Conservation (phyloP, 257 asterid species). For the Haberlea rhodopensis region DNA sequence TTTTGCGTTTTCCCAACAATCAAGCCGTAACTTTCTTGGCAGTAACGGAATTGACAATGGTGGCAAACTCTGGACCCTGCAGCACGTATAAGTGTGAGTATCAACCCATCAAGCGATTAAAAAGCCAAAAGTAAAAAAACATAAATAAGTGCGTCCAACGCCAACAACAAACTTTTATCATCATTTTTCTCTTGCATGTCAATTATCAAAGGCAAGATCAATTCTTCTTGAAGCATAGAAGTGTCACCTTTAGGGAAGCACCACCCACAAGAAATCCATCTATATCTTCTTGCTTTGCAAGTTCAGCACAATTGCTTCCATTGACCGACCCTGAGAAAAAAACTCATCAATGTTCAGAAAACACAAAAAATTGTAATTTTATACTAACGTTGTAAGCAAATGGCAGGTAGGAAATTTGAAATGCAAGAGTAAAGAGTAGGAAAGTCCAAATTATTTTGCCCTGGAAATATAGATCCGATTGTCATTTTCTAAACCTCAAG, state of each 20-base stretch:
- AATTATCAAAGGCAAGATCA: neutral
- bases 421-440: neutral
- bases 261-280: conserved; percentile 93
- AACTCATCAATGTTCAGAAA: neutral
- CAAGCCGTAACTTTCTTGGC: conserved; percentile 90
- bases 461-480: neutral
- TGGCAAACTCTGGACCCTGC: conserved; percentile 95
- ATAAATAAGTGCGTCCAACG: neutral
- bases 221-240: neutral
- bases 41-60: conserved; percentile 86
- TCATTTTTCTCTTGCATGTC: neutral
- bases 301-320: conserved; percentile 86
- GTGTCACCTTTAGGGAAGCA: conserved; percentile 85
- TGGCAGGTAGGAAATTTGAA: neutral
- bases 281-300: conserved; percentile 84
- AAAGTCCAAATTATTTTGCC: too few species aligned
- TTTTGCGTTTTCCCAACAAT: conserved; percentile 16
- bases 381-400: neutral
- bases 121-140: neutral
- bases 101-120: neutral
- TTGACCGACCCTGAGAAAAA: conserved; percentile 79
- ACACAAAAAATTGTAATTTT: neutral
- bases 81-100: conserved; percentile 21
- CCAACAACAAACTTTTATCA: neutral
- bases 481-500: neutral